These are phyloP conservation scores for Trichoderma sp. DNA, from an alignment of 2,329 filamentous ascomycete genomes.

Conservation along the genomic window DNA sequence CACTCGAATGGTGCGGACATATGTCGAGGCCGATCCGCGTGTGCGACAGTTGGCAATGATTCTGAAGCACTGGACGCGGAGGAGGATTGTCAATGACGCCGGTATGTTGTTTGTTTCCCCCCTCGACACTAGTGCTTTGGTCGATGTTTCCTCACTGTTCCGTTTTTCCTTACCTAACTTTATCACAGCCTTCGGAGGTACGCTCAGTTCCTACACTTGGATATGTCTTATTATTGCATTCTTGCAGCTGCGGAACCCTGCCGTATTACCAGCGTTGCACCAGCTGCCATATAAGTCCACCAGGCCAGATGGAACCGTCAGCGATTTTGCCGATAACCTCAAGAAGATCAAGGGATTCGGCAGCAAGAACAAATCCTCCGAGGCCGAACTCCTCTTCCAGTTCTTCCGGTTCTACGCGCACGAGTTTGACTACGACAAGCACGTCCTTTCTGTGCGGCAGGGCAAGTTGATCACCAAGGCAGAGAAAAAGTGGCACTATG, in stretches of 20 bases:
- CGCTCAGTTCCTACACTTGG: constrained; percentile 97
- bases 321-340: constrained; percentile 85
- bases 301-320: constrained; percentile 65
- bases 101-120: constrained; percentile 58
- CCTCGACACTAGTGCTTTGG: neutral
- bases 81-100: constrained; percentile 91
- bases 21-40: constrained; percentile 88
- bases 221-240: constrained; percentile 98
- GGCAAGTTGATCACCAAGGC: constrained; percentile 77
- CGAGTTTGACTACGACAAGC: constrained; percentile 85
- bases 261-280: constrained; percentile 84
- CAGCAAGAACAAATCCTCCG: constrained; percentile 73
- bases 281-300: constrained; percentile 56
- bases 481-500: constrained; percentile 85
- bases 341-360: constrained; percentile 74
- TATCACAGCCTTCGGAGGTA: constrained; percentile 78
- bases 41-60: constrained; percentile 94
- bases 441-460: constrained; percentile 80
- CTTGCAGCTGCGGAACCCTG: constrained; percentile 81
- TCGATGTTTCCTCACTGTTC: no score
- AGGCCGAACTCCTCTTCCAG: constrained; percentile 86
- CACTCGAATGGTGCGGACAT: constrained; percentile 96
- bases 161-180: constrained; percentile 31
- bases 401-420: constrained; percentile 96
- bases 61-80: constrained; percentile 95